Base-by-base conservation (phyloP, 2,329 filamentous ascomycete genomes). In the Pseudopyrenochaeta lycopersici region DNA sequence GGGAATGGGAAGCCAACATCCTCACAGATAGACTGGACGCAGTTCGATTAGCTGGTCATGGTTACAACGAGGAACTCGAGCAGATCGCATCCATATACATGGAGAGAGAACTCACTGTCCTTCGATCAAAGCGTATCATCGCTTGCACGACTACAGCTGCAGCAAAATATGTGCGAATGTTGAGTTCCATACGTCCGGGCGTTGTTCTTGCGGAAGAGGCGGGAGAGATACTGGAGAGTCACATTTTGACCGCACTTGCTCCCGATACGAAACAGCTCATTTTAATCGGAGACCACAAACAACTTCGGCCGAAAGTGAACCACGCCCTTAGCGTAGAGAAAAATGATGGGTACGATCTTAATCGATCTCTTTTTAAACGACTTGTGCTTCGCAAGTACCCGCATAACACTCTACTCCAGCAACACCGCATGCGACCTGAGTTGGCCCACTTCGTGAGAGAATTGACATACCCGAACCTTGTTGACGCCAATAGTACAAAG, bases 261-360 rank as follows among this genome's bases (percentile, higher is more conserved):
- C 70, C 81, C 0, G 72, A 80, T 0, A 84, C 84, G 0, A 82
- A 89, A 53, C 87, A 91, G 33, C 67, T 91, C 1, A 81, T 91
- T 0, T 70, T 90, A 1, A 91, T 92, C 10, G 90, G 90, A 0
- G 90, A 92, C 47, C 89, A 92, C 66, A 84, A 88, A 49, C 90
- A 92, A 57, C 80, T 92, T 0, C 84, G 88, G 0, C 90, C 89
- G 0, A 90, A 91, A 60, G 79, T 85, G 47, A 84, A 83, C 31
- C 90, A 86, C 59, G 72, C 69, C 0, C 70, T 92, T 0, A 85
- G 80, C 0, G 81, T 88, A 0, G 88, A 91, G 57, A 83, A 84
- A 18, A 87, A 86, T 0, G 79, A 84, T 6, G 88, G 88, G 0
- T 91, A 83, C 60, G 82, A 91, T 52, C 78, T 91, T 1, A 88